These are phyloP conservation scores for Solanum hybrid DNA, from an alignment of 305 asterid species.

Conservation along the genomic window DNA sequence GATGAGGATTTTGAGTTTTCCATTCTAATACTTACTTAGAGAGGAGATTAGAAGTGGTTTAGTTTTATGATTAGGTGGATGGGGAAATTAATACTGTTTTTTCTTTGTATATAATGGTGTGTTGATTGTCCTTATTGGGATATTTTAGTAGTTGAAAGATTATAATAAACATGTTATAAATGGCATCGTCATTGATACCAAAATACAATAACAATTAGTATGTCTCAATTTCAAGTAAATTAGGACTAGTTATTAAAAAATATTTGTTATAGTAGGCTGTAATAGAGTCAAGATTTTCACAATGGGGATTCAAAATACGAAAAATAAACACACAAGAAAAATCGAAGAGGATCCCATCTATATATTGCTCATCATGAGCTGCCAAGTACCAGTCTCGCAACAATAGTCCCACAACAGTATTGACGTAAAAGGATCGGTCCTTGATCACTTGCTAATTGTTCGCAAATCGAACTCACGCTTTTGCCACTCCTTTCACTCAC, in stretches of 20 bases:
- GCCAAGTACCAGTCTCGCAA: not conserved
- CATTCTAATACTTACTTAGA: not conserved
- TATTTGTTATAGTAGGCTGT: not conserved
- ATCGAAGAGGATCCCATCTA: not conserved
- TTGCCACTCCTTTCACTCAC: not conserved
- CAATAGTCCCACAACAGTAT: not conserved
- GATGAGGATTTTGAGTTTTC: slow-evolving; percentile 7
- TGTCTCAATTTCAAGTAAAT: not conserved
- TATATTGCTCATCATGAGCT: not conserved
- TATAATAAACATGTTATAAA: not conserved
- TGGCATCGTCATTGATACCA: not conserved
- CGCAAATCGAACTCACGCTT: not conserved
- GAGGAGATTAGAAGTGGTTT: not conserved
- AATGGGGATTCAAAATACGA: not conserved
- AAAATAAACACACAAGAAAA: not conserved
- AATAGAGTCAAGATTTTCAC: not conserved
- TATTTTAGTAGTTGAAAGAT: not conserved
- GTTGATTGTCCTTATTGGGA: slow-evolving; percentile 4
- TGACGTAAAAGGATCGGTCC: not conserved
- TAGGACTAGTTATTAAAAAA: too few species aligned
- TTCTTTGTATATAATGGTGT: not conserved
- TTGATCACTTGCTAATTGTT: not conserved
- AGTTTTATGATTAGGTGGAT: not conserved
- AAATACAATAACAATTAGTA: not conserved
- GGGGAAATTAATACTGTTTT: not conserved